These are phyloP conservation scores for Crassisporium funariophilum DNA, from an alignment of 768 basidiomycete species.

Conservation along the genomic window DNA sequence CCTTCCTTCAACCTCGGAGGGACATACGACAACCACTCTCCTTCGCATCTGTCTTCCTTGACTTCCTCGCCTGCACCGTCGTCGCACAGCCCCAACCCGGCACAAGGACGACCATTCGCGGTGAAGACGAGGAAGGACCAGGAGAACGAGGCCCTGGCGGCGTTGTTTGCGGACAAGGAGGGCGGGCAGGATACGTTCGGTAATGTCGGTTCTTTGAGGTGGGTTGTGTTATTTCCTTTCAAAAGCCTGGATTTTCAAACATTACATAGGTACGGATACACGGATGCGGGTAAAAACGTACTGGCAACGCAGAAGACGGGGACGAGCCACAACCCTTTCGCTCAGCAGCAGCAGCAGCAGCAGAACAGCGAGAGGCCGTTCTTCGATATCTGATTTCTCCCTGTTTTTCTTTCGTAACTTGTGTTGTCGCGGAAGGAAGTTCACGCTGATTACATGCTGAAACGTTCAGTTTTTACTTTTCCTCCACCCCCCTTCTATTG, in stretches of 20 bases:
- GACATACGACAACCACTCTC: slow-evolving; percentile 61
- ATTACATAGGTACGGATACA: slow-evolving; percentile 54
- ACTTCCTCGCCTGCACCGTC: slow-evolving; percentile 45
- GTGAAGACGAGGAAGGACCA: slow-evolving; percentile 46
- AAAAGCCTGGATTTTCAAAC: neutral
- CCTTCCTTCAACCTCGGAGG: slow-evolving; percentile 72
- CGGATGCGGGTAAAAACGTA: slow-evolving; percentile 50
- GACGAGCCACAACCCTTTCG: slow-evolving; percentile 65
- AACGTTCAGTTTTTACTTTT: too few species aligned
- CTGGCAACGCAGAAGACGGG: slow-evolving; percentile 47
- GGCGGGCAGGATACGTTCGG: slow-evolving; percentile 97
- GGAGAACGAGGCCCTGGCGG: slow-evolving; percentile 79
- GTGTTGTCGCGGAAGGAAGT: too few species aligned
- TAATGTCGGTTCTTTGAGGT: slow-evolving; percentile 79
- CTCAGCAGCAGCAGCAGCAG: slow-evolving; percentile 49
- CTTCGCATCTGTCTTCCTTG: slow-evolving; percentile 45
- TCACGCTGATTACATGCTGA: too few species aligned
- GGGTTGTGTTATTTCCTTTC: slow-evolving; percentile 20
- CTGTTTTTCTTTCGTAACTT: too few species aligned
- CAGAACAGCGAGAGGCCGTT: slow-evolving; percentile 72
- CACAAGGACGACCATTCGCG: slow-evolving; percentile 33
- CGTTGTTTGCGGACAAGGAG: slow-evolving; percentile 83
- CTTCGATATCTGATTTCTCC: slow-evolving; percentile 66
- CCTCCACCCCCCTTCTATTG: too few species aligned
- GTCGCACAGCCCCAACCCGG: slow-evolving; percentile 24